Conservation (phyloP, 2,329 filamentous ascomycete genomes). For the Ceratocystis destructans region DNA sequence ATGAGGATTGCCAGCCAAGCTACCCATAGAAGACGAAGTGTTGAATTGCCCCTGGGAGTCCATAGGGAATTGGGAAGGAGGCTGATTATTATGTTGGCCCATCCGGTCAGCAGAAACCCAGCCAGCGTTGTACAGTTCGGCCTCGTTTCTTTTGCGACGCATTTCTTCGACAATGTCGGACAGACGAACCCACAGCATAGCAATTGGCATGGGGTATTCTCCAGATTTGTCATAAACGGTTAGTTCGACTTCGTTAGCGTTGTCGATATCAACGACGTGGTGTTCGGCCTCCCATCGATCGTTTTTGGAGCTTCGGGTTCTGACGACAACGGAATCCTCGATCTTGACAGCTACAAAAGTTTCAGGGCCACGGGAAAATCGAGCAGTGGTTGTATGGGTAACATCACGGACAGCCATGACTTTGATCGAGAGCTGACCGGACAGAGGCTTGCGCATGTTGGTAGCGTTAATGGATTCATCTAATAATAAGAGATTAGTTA, state of each 20-base stretch:
- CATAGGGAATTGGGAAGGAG: slow-evolving; percentile 47
- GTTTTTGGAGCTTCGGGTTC: slow-evolving; percentile 70
- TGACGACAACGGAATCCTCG: slow-evolving; percentile 80
- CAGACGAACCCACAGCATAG: slow-evolving; percentile 88
- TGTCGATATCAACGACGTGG: slow-evolving; percentile 88
- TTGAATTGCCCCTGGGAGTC: slow-evolving; percentile 30
- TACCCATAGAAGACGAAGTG: slow-evolving; percentile 17
- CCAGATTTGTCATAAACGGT: slow-evolving; percentile 93
- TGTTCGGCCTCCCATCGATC: slow-evolving; percentile 87
- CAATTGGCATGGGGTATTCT: slow-evolving; percentile 84
- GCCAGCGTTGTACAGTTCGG: slow-evolving; percentile 82
- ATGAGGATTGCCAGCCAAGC: slow-evolving; percentile 31
- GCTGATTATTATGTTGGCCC: slow-evolving; percentile 40
- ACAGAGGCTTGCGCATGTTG: slow-evolving; percentile 90
- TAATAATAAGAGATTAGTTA: slow-evolving; percentile 28
- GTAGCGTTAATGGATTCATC: slow-evolving; percentile 95
- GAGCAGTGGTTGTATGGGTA: slow-evolving; percentile 72
- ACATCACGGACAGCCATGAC: slow-evolving; percentile 87
- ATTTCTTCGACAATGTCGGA: slow-evolving; percentile 97
- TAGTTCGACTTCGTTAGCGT: slow-evolving; percentile 95
- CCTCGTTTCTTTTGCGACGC: slow-evolving; percentile 91
- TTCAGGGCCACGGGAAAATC: slow-evolving; percentile 82
- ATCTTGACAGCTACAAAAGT: slow-evolving; percentile 95
- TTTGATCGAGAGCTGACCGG: slow-evolving; percentile 73
- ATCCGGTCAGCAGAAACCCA: slow-evolving; percentile 98